Base-by-base conservation (phyloP, 768 basidiomycete genomes). In the Fibroporia radiculosa region DNA sequence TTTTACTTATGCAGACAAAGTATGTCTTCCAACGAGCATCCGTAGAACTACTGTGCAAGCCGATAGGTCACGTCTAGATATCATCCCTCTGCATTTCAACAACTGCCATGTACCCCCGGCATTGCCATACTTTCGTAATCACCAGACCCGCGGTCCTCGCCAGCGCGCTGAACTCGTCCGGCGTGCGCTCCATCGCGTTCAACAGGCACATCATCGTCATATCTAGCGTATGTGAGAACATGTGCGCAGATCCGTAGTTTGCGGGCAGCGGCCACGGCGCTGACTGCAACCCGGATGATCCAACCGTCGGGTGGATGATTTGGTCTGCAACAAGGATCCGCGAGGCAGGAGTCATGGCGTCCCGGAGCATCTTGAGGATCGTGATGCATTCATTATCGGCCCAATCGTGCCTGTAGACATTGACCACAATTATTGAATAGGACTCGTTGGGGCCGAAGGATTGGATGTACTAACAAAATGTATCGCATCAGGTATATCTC, bases 171-270 rank as follows among this genome's bases (percentile, higher is more conserved):
- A 43, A 37, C 25, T 47, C 35, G 18, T 44, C 50, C 2, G 47
- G 50, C n/a, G 42, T 48, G 29, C 43, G 34, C 25, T 51, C 50
- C 16, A 13, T 36, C 13, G 42, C 47, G n/a, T 48, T 51, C 1
- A 44, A 41, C 31, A 44, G 16, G 6, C 38, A 32, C 16, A 51
- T 36, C 50, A 51, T 51, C 46, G 35, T 38, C 19, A 51, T 23
- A 29, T 51, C 50, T 14, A 40, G 37, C 4, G 16, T 18, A 25
- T 51, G 37, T 1, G 34, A 20, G 13, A 44, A 16, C 2, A 39
- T 38, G 20, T 22, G 25, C 3, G 41, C 42, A 1, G 8, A 10
- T 3, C 47, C 50, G 26, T 51, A 48, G 31, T 51, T 51, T 20
- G 48, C 48, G 14, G 39, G 48, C 6, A 49, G 40, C 3, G 48